These are phyloP conservation scores for Hypoxylon sp. DNA, from an alignment of 2,329 filamentous ascomycete genomes.

Conservation along the genomic window DNA sequence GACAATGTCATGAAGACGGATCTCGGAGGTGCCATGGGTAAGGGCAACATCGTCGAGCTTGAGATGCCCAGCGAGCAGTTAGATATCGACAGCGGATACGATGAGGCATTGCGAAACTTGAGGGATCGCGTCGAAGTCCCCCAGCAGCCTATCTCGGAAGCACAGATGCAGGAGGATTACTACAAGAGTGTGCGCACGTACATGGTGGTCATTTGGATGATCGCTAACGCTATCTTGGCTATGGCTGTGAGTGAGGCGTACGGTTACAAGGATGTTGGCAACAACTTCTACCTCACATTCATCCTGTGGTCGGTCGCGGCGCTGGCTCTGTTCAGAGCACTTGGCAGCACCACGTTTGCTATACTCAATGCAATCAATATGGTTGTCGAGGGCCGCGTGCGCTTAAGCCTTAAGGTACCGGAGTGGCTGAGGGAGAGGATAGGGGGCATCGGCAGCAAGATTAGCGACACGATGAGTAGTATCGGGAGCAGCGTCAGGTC, in stretches of 20 bases:
- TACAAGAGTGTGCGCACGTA: constrained; percentile 97
- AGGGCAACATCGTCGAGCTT: constrained; percentile 86
- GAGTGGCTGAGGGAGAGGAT: constrained; percentile 59
- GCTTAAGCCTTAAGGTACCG: constrained; percentile 69
- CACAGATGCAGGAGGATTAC: constrained; percentile 96
- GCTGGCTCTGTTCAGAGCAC: constrained; percentile 87
- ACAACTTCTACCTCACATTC: constrained; percentile 93
- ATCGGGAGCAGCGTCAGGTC: constrained; percentile 56
- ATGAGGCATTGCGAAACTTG: constrained; percentile 95
- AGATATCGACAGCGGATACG: constrained; percentile 97
- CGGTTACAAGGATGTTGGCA: constrained; percentile 76
- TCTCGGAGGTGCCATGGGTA: constrained; percentile 85
- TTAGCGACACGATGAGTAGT: constrained; percentile 64
- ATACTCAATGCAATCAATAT: constrained; percentile 87
- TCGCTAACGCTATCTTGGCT: constrained; percentile 90
- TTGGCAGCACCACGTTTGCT: constrained; percentile 86
- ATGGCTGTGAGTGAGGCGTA: constrained; percentile 95
- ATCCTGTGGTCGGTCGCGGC: constrained; percentile 93
- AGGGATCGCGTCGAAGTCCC: constrained; percentile 92
- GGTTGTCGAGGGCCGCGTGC: constrained; percentile 86
- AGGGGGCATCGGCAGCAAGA: constrained; percentile 63
- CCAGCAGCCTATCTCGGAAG: constrained; percentile 72
- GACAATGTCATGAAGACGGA: constrained; percentile 97
- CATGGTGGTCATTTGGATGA: constrained; percentile 97
- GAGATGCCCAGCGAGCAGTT: constrained; percentile 99